Evolutionary conservation across 257 asterid genomes (phyloP).

Genomic region (Cordia subcordata): DNA sequence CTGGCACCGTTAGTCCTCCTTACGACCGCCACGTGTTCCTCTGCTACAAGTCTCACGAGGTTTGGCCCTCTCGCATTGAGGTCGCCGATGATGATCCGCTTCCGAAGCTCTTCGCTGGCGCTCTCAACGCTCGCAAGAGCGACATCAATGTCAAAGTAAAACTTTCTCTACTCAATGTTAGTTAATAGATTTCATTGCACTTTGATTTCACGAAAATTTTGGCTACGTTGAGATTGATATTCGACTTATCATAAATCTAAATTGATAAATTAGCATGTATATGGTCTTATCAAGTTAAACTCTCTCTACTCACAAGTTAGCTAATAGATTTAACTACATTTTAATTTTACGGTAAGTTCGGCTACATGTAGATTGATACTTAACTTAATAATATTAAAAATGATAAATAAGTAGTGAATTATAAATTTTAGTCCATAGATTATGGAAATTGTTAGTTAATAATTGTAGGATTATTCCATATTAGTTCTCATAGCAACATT

Average conservation of each 20-base stretch:
- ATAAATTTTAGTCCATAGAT: neutral
- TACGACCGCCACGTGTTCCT: slow-evolving; percentile 90
- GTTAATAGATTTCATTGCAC: neutral
- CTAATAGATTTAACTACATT: neutral
- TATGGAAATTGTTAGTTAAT: neutral
- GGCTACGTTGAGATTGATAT: neutral
- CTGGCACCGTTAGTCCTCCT: slow-evolving; percentile 58
- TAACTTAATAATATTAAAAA: no score
- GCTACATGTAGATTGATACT: neutral
- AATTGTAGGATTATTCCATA: neutral
- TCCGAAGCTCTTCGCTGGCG: slow-evolving; percentile 61
- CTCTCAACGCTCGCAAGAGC: slow-evolving; percentile 59
- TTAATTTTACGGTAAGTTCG: neutral
- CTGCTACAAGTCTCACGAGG: slow-evolving; percentile 73
- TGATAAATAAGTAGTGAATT: neutral
- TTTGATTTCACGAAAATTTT: neutral
- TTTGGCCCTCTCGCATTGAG: slow-evolving; percentile 87
- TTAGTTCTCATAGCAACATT: no score
- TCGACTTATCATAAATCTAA: no score
- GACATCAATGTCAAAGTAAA: slow-evolving; percentile 60
- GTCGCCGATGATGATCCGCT: slow-evolving; percentile 75
- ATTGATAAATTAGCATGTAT: neutral
- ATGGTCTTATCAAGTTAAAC: slow-evolving; percentile 35
- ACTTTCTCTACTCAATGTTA: neutral
- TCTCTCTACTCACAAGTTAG: neutral